A percentile compares a stretch with the other conserved stretches of the same genome.
Evolutionary conservation across 345 rosid genomes (phyloP).

Genomic region (Camelina hispida): DNA sequence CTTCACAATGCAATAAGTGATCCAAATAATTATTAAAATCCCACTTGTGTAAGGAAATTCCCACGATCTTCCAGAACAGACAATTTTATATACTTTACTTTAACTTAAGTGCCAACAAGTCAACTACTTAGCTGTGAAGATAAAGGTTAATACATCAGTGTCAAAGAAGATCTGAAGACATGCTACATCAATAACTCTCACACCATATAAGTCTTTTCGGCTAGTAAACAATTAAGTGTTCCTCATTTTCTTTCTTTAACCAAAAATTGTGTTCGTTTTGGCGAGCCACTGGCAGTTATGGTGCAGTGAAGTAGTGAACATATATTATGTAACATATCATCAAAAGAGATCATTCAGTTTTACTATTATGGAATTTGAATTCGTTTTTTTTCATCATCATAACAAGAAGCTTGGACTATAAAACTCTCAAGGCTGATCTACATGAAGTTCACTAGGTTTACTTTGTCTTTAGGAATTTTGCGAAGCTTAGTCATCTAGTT

Average conservation of each 20-base stretch:
- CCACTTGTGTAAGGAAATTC: neutral
- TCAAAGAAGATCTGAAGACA: neutral
- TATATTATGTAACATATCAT: too few species aligned
- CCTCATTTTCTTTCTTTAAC: neutral
- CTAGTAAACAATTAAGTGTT: neutral
- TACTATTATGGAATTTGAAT: too few species aligned
- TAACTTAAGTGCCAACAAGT: neutral
- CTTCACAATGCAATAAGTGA: neutral
- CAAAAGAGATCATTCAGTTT: too few species aligned
- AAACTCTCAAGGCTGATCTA: neutral
- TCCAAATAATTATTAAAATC: neutral
- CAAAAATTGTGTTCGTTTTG: neutral
- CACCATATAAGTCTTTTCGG: neutral
- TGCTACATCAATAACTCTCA: neutral
- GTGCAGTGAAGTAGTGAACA: too few species aligned
- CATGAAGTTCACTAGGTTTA: neutral
- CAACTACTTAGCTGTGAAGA: constrained; percentile 7
- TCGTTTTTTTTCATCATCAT: too few species aligned
- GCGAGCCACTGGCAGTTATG: neutral
- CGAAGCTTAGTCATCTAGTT: neutral
- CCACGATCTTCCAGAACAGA: neutral
- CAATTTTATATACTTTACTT: neutral
- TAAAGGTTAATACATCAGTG: neutral
- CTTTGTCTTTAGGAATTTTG: neutral
- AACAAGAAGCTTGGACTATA: neutral